Conservation (phyloP, 1,284 basidiomycete genomes). For the Hypsizygus ulmarius region DNA sequence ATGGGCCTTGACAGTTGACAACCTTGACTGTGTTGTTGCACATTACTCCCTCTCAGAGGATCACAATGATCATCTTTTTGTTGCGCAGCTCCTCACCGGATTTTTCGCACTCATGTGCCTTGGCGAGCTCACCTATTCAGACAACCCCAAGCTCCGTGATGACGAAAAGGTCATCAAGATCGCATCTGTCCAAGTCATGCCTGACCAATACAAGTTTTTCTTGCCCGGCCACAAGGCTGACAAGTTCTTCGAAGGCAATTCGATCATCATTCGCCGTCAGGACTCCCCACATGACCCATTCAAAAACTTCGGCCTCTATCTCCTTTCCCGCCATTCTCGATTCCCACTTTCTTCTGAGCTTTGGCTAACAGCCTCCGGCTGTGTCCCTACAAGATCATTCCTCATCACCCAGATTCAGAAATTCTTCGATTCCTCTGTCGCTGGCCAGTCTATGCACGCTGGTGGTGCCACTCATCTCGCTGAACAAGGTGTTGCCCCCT, state of each 20-base stretch:
- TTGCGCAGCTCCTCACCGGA: constrained; percentile 20
- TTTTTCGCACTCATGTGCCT: constrained; percentile 30
- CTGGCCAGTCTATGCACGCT: not conserved
- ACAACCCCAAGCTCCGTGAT: constrained; percentile 16
- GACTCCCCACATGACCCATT: no score
- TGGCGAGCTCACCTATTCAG: constrained; percentile 28
- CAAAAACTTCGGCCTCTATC: no score
- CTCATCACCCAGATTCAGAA: not conserved
- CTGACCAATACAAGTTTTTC: constrained; percentile 13
- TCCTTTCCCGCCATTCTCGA: no score
- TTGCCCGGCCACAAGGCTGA: constrained; percentile 32
- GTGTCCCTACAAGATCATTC: not conserved
- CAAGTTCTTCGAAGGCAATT: constrained; percentile 18
- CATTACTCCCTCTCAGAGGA: not conserved
- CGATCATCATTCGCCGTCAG: no score
- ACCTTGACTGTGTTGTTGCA: not conserved
- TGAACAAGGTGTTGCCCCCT: not conserved
- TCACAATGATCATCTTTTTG: constrained; percentile 30
- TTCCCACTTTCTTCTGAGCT: no score
- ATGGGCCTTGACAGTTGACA: not conserved
- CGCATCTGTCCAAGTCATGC: constrained; percentile 12
- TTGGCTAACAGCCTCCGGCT: no score
- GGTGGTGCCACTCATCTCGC: not conserved
- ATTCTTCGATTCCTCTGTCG: not conserved
- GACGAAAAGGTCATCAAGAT: constrained; percentile 22